A percentile compares a stretch with the other conserved stretches of the same genome.
phyloP scores from a whole-genome alignment of 331 rosid genomes.

The Cydonia oblonga region DNA sequence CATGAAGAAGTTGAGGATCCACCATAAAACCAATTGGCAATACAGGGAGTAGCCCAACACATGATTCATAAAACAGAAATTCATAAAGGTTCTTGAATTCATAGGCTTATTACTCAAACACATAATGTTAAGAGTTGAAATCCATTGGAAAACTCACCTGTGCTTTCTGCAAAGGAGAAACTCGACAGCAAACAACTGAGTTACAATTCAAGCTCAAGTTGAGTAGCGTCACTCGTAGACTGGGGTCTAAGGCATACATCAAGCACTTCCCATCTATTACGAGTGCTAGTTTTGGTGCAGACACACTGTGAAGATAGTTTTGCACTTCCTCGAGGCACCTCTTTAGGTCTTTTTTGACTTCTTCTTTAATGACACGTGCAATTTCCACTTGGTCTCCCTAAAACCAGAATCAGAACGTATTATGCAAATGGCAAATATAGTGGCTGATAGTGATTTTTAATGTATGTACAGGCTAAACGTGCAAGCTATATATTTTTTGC shows the following conservation, averaged over 20 bases:
- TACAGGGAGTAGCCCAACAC: too few relatives aligned
- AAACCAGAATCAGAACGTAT: constrained; percentile 4
- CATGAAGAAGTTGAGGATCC: too few relatives aligned
- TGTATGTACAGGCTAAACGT: background rate
- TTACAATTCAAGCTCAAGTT: constrained; percentile 86
- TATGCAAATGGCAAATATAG: background rate
- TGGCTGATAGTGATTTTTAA: background rate
- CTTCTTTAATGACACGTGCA: constrained; percentile 74
- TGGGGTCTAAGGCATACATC: constrained; percentile 96
- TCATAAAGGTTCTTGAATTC: background rate
- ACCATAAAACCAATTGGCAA: too few relatives aligned
- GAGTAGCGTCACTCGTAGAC: constrained; percentile 72
- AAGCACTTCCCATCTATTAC: constrained; percentile 94
- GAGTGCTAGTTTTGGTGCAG: constrained; percentile 82
- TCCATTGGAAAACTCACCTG: constrained; percentile 51
- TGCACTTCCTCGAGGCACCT: constrained; percentile 75
- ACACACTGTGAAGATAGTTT: constrained; percentile 29
- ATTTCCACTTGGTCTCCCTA: constrained; percentile 97
- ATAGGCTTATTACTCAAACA: background rate
- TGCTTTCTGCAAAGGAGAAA: constrained; percentile 97
- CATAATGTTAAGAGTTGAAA: background rate
- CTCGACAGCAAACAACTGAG: constrained; percentile 97
- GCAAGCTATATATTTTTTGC: constrained; percentile 1
- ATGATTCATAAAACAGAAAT: background rate
- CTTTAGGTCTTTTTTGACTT: constrained; percentile 64